Base-by-base conservation (phyloP, 2,329 filamentous ascomycete species). In the Trichoderma sp. region DNA sequence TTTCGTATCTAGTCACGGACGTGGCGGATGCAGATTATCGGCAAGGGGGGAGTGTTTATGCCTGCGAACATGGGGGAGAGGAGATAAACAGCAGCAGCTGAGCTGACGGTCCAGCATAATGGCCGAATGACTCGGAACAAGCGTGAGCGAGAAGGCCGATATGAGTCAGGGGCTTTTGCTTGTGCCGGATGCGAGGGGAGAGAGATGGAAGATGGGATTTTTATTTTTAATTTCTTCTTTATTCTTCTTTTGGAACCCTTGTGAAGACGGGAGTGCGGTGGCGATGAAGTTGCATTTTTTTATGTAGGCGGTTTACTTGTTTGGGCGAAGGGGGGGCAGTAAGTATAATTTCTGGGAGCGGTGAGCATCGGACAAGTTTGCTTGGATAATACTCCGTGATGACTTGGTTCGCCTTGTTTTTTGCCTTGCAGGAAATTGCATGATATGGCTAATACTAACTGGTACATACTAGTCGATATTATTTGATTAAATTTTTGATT, bases 121-220 rank as follows among this genome's bases (percentile, higher is more conserved):
- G 36, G 36, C 18, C 51, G 39, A 56, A 66, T 56, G 30, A 56
- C 43, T 57, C 32, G 51, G 51, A 39, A n/a, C 26, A 32, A 24
- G 63, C 30, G 32, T 56, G 47, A 34, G 21, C 21, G 47, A 26
- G 30, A 32, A 43, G 53, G 53, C 53, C 26, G 65, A 60, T 43
- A 18, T 68, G 65, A 60, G 65, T 68, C 65, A 68, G 53, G 65
- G 65, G 51, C 34, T 11, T 39, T 43, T n/a, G 15, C n/a, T 32
- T 58, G 56, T 14, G 36, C 34, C 34, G 57, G 64, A 66, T 57
- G 51, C 47, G 56, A 36, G 32, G 64, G 47, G 24, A 28, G 26
- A 12, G n/a, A 43, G 12, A 39, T 39, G 36, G 36, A 18, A 43
- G 57, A 32, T 34, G 9, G 28, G 11, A 12, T 53, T 24, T 24